Evolutionary conservation across 2,329 filamentous ascomycete genomes (phyloP).

Genomic region (Colletotrichum eremochloae): DNA sequence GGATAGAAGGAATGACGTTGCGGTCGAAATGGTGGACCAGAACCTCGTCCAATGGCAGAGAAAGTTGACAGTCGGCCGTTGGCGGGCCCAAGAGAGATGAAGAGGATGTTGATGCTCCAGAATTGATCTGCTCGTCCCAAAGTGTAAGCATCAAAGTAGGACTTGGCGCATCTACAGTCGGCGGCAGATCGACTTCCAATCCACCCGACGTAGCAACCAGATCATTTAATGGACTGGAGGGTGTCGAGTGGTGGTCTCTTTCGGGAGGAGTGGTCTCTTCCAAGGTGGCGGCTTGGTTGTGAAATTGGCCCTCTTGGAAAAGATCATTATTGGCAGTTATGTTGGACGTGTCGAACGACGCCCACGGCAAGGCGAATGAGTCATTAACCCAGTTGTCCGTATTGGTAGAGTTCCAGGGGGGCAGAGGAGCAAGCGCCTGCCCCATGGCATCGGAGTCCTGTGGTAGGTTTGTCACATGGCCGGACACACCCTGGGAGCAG

Average conservation of each 20-base stretch:
- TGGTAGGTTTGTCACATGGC: background rate
- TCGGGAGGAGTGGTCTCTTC: too few relatives aligned
- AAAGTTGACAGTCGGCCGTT: conserved; percentile 8
- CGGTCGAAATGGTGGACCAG: conserved; percentile 31
- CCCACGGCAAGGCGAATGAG: conserved; percentile 22
- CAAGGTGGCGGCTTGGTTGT: background rate
- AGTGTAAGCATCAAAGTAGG: background rate
- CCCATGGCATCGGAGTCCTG: background rate
- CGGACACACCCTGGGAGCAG: background rate
- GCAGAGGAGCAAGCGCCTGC: background rate
- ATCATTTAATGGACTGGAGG: background rate
- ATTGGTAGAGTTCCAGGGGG: background rate
- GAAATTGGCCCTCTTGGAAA: background rate
- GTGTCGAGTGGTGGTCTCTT: background rate
- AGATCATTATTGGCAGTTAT: background rate
- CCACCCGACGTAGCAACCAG: background rate
- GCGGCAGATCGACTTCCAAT: background rate
- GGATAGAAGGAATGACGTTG: conserved; percentile 21
- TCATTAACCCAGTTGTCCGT: background rate
- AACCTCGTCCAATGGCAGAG: conserved; percentile 18
- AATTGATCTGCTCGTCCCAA: conserved; percentile 28
- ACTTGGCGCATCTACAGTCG: background rate
- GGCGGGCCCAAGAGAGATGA: conserved; percentile 15
- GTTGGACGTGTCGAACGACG: conserved; percentile 3
- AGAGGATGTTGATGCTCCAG: background rate